Conservation (phyloP, 805 yeast genomes). For the Blastobotrys muscicola region DNA sequence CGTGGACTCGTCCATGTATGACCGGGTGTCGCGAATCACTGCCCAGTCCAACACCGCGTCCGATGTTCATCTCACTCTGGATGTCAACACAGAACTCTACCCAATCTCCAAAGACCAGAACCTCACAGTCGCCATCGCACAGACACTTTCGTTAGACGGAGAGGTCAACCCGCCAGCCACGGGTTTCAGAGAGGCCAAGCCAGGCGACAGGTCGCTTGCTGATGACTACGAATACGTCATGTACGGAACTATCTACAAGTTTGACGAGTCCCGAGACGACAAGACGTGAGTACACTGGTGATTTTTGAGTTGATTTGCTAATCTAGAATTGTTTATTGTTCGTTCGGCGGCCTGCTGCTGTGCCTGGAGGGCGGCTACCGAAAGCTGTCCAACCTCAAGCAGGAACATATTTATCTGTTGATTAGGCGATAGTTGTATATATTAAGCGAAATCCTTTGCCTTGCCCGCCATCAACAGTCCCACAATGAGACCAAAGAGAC, state of each 20-base stretch:
- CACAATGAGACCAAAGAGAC: constrained; percentile 93
- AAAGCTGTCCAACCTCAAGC: constrained; percentile 78
- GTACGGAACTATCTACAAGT: constrained; percentile 96
- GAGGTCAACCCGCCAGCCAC: constrained; percentile 38
- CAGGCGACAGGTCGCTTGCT: constrained; percentile 77
- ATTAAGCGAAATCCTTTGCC: constrained; percentile 71
- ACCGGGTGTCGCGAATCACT: constrained; percentile 80
- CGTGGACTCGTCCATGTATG: constrained; percentile 82
- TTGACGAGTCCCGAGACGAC: constrained; percentile 71
- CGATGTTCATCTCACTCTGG: constrained; percentile 76
- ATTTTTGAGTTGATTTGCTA: background rate
- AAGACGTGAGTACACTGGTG: constrained; percentile 28
- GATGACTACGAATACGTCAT: constrained; percentile 97
- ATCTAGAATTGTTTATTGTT: constrained; percentile 63
- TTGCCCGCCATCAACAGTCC: constrained; percentile 96
- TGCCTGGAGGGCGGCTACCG: constrained; percentile 94
- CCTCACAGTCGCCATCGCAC: constrained; percentile 77
- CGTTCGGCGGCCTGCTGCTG: constrained; percentile 91
- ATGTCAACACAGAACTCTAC: constrained; percentile 84
- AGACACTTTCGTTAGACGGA: constrained; percentile 51
- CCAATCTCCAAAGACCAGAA: constrained; percentile 72
- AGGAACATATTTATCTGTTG: constrained; percentile 84
- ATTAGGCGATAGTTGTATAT: constrained; percentile 50
- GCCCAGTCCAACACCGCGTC: constrained; percentile 77
- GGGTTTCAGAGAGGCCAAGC: constrained; percentile 77